These are phyloP conservation scores for Curvularia lunata DNA, from an alignment of 2,329 filamentous ascomycete species.

Conservation along the genomic window DNA sequence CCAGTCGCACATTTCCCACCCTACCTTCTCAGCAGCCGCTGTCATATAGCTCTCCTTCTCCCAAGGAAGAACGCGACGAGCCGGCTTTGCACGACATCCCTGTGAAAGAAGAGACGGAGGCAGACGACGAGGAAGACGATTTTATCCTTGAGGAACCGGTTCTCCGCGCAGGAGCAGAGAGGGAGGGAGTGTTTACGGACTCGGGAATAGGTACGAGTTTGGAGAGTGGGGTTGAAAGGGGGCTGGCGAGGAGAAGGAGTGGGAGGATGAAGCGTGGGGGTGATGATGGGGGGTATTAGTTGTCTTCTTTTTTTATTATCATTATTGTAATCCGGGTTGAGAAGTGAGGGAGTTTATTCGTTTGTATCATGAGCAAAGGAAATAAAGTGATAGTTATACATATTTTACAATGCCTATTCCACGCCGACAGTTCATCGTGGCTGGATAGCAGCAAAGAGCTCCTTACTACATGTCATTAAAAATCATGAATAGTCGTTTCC, in stretches of 20 bases:
- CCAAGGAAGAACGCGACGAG: conserved; percentile 29
- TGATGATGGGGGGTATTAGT: background rate
- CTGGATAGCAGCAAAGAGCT: background rate
- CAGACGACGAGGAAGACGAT: conserved; percentile 54
- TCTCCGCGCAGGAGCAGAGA: conserved; percentile 11
- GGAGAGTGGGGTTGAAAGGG: conserved; percentile 41
- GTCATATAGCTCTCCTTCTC: conserved; percentile 38
- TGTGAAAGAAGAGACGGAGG: conserved; percentile 44
- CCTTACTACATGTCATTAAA: background rate
- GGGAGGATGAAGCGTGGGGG: conserved; percentile 3
- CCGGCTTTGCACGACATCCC: conserved; percentile 32
- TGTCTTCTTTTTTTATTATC: background rate
- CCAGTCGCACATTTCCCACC: conserved; percentile 57
- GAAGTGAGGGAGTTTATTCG: background rate
- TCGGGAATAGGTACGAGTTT: conserved; percentile 58
- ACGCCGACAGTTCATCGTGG: background rate
- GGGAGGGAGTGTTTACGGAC: conserved; percentile 39
- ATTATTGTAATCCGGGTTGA: background rate
- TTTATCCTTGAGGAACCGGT: conserved; percentile 49
- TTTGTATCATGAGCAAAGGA: background rate
- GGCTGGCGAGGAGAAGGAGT: conserved; percentile 22
- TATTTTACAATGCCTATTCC: background rate
- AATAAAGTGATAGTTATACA: background rate
- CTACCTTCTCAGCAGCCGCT: conserved; percentile 54
- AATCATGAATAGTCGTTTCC: no score